Percentiles rank a stretch among this genome's conserved stretches.
These are phyloP conservation scores for Chlorella variabilis DNA, from an alignment of 163 green algal genomes.

Conservation along the genomic window DNA sequence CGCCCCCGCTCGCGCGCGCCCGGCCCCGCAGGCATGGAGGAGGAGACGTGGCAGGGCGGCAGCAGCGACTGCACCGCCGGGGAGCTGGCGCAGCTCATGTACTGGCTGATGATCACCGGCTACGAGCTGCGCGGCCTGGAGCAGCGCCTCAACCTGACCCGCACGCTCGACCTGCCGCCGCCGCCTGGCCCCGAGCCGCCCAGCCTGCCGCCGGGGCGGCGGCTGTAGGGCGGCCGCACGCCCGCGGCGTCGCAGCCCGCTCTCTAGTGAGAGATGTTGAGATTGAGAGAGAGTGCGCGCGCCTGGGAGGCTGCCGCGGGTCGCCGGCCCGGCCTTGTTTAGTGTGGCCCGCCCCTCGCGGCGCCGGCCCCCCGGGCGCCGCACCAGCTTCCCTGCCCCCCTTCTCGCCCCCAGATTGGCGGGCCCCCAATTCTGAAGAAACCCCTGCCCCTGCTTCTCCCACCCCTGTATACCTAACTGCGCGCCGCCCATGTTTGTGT, in stretches of 20 bases:
- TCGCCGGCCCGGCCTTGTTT: too few species aligned
- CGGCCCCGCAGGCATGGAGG: conserved; percentile 36
- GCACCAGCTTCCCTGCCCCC: too few species aligned
- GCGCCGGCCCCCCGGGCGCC: too few species aligned
- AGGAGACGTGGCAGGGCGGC: conserved; percentile 39
- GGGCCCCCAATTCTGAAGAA: not conserved
- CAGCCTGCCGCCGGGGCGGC: conserved; percentile 16
- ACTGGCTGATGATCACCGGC: conserved; percentile 84
- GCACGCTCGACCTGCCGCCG: conserved; percentile 16
- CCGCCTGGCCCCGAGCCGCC: not conserved
- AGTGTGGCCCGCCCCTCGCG: too few species aligned
- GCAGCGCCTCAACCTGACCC: conserved; percentile 26
- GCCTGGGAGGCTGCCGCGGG: too few species aligned
- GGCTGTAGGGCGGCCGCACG: not conserved
- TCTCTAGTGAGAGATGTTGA: too few species aligned
- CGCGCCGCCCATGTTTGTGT: not conserved
- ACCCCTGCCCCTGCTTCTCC: not conserved
- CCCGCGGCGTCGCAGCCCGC: too few species aligned
- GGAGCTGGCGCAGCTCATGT: conserved; percentile 76
- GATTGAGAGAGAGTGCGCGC: too few species aligned
- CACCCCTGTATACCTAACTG: not conserved
- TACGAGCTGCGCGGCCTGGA: conserved; percentile 64
- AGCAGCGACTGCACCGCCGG: conserved; percentile 63
- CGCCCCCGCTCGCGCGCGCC: too few species aligned
- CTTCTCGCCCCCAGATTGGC: too few species aligned